phyloP scores from a whole-genome alignment of 768 basidiomycete species.

The Russula vinacea region DNA sequence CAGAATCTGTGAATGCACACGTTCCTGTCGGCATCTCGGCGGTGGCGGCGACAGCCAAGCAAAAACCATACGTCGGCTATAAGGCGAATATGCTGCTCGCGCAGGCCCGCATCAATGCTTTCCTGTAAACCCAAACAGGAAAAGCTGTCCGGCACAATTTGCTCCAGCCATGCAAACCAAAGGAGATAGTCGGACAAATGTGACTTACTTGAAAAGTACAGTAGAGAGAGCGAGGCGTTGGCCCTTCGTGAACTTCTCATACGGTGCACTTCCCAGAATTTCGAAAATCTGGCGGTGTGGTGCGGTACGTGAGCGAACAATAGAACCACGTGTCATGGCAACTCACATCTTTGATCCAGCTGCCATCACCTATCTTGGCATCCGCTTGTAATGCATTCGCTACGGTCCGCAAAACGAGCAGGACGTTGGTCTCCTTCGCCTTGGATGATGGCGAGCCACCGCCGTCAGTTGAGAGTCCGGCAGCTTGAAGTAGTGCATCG shows the following conservation, averaged over 20 bases:
- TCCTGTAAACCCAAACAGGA: slow-evolving; percentile 56
- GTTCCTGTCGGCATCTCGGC: slow-evolving; percentile 13
- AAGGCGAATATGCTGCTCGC: slow-evolving; percentile 45
- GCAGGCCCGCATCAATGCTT: slow-evolving; percentile 41
- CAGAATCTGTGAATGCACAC: slow-evolving; percentile 39
- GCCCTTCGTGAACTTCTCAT: slow-evolving; percentile 57
- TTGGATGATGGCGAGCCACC: slow-evolving; percentile 61
- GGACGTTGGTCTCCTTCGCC: slow-evolving; percentile 76
- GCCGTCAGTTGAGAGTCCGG: slow-evolving; percentile 56
- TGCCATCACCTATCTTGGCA: slow-evolving; percentile 41
- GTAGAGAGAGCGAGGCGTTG: slow-evolving; percentile 79
- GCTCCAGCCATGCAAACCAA: slow-evolving; percentile 12
- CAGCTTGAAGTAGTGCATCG: slow-evolving; percentile 59
- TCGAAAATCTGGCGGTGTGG: slow-evolving; percentile 51
- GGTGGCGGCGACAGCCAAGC: not conserved
- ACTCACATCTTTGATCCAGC: slow-evolving; percentile 54
- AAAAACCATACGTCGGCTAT: slow-evolving; percentile 44
- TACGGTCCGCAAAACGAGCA: slow-evolving; percentile 74
- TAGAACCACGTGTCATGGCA: not conserved
- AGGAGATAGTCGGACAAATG: slow-evolving; percentile 1
- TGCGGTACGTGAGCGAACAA: slow-evolving; percentile 4
- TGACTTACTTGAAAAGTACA: slow-evolving; percentile 79
- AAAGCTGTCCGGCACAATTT: slow-evolving; percentile 44
- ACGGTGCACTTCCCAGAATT: slow-evolving; percentile 49
- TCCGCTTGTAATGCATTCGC: slow-evolving; percentile 75